phyloP scores from a whole-genome alignment of 345 rosid genomes.

The Citropsis articulata region DNA sequence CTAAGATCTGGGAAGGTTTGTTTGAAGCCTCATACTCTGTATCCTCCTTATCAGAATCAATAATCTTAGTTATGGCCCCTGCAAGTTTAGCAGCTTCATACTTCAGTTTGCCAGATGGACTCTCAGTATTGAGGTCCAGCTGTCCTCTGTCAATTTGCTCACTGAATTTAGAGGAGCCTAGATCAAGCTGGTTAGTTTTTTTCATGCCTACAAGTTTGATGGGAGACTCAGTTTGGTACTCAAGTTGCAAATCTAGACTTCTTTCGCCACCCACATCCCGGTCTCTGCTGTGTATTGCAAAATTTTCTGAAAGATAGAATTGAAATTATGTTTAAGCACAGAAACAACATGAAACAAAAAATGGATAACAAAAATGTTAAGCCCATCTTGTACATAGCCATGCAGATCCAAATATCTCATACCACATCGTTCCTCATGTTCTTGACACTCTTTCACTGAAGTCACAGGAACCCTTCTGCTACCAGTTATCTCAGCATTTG shows the following conservation, averaged over 20 bases:
- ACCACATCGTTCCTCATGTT: constrained; percentile 34
- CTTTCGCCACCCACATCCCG: constrained; percentile 32
- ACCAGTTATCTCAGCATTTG: constrained; percentile 37
- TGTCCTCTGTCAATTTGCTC: constrained; percentile 31
- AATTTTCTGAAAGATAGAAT: constrained; percentile 34
- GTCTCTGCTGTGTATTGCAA: constrained; percentile 37
- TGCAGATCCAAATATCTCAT: constrained; percentile 11
- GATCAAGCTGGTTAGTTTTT: constrained; percentile 34
- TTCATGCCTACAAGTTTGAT: constrained; percentile 17
- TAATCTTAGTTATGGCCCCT: constrained; percentile 14
- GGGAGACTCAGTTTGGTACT: constrained; percentile 33
- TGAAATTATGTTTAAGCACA: background rate
- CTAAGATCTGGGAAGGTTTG: constrained; percentile 30
- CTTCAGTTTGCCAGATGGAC: constrained; percentile 25
- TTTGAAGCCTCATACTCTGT: constrained; percentile 30
- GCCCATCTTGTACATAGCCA: background rate
- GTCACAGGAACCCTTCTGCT: constrained; percentile 28
- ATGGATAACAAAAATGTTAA: background rate
- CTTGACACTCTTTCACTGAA: constrained; percentile 19
- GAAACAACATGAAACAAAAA: background rate
- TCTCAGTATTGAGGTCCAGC: constrained; percentile 34
- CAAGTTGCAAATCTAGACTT: constrained; percentile 35
- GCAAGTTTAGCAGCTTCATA: constrained; percentile 26
- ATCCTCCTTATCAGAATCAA: constrained; percentile 26
- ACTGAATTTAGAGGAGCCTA: constrained; percentile 19